A percentile compares a stretch with the other conserved stretches of the same genome.
Evolutionary conservation across 2,329 filamentous ascomycete species (phyloP).

Genomic region (Penicillium sp.): DNA sequence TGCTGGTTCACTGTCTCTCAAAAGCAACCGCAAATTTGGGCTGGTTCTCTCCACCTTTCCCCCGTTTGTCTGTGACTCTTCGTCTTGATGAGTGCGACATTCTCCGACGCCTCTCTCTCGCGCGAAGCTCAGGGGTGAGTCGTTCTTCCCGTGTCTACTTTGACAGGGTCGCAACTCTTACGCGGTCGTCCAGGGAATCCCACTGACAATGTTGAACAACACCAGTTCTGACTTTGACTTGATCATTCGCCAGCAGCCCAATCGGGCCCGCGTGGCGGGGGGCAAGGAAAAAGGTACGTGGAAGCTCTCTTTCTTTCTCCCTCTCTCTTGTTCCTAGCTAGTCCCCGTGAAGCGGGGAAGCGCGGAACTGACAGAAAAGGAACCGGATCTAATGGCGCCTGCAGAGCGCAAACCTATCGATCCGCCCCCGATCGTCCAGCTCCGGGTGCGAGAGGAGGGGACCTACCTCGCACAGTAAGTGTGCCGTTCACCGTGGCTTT

Average conservation of each 20-base stretch:
- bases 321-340: background rate
- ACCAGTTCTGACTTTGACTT: slow-evolving; percentile 58
- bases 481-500: slow-evolving; percentile 3
- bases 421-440: slow-evolving; percentile 76
- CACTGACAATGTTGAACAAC: slow-evolving; percentile 43
- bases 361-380: background rate
- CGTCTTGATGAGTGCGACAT: slow-evolving; percentile 47
- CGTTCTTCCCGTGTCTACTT: slow-evolving; percentile 10
- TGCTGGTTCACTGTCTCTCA: slow-evolving; percentile 24
- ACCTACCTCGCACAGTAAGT: slow-evolving; percentile 61
- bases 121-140: slow-evolving; percentile 46
- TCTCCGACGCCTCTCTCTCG: slow-evolving; percentile 43
- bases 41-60: slow-evolving; percentile 18
- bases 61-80: slow-evolving; percentile 24
- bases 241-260: slow-evolving; percentile 65
- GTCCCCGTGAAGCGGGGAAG: background rate
- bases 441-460: slow-evolving; percentile 53
- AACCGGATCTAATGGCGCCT: slow-evolving; percentile 1
- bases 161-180: slow-evolving; percentile 31
- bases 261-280: slow-evolving; percentile 65
- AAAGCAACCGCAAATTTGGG: slow-evolving; percentile 3
- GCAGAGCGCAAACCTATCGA: slow-evolving; percentile 82
- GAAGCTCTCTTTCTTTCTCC: background rate
- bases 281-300: slow-evolving; percentile 71
- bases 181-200: slow-evolving; percentile 30